Percentiles rank a stretch among this genome's conserved stretches.
phyloP scores from a whole-genome alignment of 164 flowering plant genomes.

The Vitis rotundifolia region DNA sequence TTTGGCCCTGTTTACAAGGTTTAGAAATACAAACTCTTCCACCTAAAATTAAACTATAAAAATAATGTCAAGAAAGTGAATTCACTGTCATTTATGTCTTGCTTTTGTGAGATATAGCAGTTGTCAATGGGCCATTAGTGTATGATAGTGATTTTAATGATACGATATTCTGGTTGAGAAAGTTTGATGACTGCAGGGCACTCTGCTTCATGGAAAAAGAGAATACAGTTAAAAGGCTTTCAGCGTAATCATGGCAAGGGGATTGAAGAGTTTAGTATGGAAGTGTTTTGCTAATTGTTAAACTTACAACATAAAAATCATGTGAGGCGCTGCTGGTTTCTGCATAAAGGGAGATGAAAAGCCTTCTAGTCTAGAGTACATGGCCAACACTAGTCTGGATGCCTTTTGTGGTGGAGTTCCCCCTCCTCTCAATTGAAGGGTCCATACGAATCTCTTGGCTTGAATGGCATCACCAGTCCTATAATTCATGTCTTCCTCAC shows the following conservation, averaged over 20 bases:
- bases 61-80: no score
- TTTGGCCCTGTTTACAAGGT: slow-evolving; percentile 54
- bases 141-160: no score
- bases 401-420: slow-evolving; percentile 22
- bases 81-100: neutral
- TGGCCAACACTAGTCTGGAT: slow-evolving; percentile 51
- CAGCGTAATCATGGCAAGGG: slow-evolving; percentile 45
- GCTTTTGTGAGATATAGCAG: neutral
- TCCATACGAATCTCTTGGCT: no score
- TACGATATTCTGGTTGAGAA: neutral
- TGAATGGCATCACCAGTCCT: neutral
- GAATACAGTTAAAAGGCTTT: slow-evolving; percentile 49
- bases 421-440: neutral
- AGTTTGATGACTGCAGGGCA: slow-evolving; percentile 32
- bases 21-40: neutral
- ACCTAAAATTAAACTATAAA: no score
- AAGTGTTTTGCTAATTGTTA: slow-evolving; percentile 38
- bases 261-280: slow-evolving; percentile 40
- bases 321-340: slow-evolving; percentile 48
- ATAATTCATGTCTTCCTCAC: no score
- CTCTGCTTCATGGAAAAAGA: slow-evolving; percentile 29
- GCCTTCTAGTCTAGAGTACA: slow-evolving; percentile 48
- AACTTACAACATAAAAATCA: slow-evolving; percentile 52
- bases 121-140: neutral
- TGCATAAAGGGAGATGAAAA: slow-evolving; percentile 39